phyloP scores from a whole-genome alignment of 495 filamentous ascomycete species.

The Aspergillus diversus region DNA sequence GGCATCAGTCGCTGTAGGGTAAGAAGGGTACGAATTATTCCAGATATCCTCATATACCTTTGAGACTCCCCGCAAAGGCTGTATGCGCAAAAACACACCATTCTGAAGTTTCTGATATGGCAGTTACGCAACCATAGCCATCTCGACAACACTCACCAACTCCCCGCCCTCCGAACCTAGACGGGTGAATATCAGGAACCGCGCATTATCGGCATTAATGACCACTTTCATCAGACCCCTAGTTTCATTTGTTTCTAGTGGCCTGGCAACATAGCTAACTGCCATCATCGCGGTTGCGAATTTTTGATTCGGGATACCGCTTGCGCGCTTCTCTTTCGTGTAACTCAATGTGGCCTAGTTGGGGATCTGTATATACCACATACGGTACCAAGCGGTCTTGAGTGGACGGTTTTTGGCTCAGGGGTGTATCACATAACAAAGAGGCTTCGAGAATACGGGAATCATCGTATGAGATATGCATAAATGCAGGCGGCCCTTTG shows the following conservation, averaged over 20 bases:
- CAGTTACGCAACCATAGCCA: conserved; percentile 52
- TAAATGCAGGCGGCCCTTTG: conserved; percentile 56
- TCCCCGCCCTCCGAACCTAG: conserved; percentile 57
- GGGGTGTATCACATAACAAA: background rate
- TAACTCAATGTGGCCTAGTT: conserved; percentile 54
- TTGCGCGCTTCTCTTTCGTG: conserved; percentile 39
- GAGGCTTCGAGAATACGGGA: conserved; percentile 53
- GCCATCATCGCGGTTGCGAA: conserved; percentile 52
- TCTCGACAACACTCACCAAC: conserved; percentile 55
- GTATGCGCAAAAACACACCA: conserved; percentile 56
- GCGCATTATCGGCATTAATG: conserved; percentile 43
- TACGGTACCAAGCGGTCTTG: conserved; percentile 47
- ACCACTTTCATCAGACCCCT: conserved; percentile 57
- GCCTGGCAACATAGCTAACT: conserved; percentile 53
- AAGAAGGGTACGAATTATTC: too few relatives aligned
- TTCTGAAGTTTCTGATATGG: conserved; percentile 43
- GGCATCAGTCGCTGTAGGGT: too few relatives aligned
- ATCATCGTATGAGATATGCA: conserved; percentile 59
- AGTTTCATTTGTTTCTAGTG: conserved; percentile 54
- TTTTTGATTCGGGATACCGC: conserved; percentile 26
- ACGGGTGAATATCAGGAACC: conserved; percentile 54
- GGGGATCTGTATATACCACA: conserved; percentile 56
- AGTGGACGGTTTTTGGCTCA: conserved; percentile 23
- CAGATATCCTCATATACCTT: conserved; percentile 51
- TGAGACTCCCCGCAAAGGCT: conserved; percentile 52